A percentile compares a stretch with the other conserved stretches of the same genome.
Evolutionary conservation across 345 rosid species (phyloP).

Genomic region (Hypericum androsaemum): DNA sequence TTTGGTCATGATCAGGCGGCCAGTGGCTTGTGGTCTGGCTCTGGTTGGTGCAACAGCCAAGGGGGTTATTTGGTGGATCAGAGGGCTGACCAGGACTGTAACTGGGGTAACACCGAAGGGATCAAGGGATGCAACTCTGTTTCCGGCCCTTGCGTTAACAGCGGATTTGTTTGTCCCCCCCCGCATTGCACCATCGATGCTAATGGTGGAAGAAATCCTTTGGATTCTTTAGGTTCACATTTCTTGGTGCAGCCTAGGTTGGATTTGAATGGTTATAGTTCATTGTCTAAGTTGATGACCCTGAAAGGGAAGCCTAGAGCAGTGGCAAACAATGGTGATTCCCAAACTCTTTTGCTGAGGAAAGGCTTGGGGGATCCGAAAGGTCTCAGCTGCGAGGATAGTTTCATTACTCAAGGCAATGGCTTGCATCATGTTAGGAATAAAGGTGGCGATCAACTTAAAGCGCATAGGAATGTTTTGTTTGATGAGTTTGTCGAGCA

Average conservation of each 20-base stretch:
- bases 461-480: too few species aligned
- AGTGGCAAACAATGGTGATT: neutral
- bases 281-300: neutral
- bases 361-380: too few species aligned
- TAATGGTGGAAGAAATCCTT: neutral
- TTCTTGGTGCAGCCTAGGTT: neutral
- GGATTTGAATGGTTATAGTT: neutral
- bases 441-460: too few species aligned
- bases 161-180: constrained; percentile 7
- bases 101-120: constrained; percentile 7
- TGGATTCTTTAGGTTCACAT: too few species aligned
- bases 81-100: constrained; percentile 18
- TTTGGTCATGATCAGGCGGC: constrained; percentile 15
- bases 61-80: constrained; percentile 26
- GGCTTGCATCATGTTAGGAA: too few species aligned
- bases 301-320: neutral
- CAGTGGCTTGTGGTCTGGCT: constrained; percentile 10
- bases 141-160: constrained; percentile 15
- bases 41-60: constrained; percentile 14
- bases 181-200: neutral
- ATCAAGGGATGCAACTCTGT: constrained; percentile 2
- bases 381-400: too few species aligned
- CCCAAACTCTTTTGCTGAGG: neutral
- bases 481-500: too few species aligned
- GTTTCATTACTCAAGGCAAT: too few species aligned